phyloP scores from a whole-genome alignment of 768 basidiomycete species.

The Boletus barrowsii region DNA sequence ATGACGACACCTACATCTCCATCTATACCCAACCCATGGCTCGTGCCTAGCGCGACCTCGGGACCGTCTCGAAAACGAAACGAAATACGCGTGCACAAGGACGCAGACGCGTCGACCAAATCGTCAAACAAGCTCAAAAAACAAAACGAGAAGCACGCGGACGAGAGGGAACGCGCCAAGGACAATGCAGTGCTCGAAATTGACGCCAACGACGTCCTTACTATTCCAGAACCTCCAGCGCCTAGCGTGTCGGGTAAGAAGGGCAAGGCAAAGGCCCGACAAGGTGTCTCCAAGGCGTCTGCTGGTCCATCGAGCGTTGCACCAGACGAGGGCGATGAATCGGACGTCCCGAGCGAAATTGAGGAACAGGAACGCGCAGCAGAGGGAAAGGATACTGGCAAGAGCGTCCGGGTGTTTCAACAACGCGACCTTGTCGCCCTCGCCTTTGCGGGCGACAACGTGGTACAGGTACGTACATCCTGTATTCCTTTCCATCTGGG shows the following conservation, averaged over 20 bases:
- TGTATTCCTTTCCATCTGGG: no score
- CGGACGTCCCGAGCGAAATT: constrained; percentile 61
- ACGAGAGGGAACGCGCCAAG: constrained; percentile 53
- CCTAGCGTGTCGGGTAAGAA: constrained; percentile 2
- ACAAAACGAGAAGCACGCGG: constrained; percentile 49
- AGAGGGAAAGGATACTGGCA: constrained; percentile 41
- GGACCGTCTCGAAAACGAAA: constrained; percentile 70
- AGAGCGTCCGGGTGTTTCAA: constrained; percentile 65
- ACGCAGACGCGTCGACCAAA: constrained; percentile 57
- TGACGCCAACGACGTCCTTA: constrained; percentile 30
- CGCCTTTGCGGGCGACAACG: constrained; percentile 97
- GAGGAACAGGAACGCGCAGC: constrained; percentile 62
- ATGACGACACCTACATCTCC: constrained; percentile 17
- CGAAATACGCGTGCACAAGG: constrained; percentile 66
- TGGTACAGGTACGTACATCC: constrained; percentile 67
- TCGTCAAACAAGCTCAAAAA: constrained; percentile 77
- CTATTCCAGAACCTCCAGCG: constrained; percentile 12
- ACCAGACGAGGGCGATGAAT: constrained; percentile 30
- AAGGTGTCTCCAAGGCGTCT: background rate
- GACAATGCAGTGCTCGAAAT: constrained; percentile 85
- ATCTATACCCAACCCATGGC: constrained; percentile 72
- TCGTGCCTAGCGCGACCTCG: constrained; percentile 40
- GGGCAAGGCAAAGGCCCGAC: constrained; percentile 16
- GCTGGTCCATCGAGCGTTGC: constrained; percentile 5
- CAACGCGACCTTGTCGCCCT: constrained; percentile 91